Percentiles rank a stretch among this genome's conserved stretches.
Evolutionary conservation across 331 rosid species (phyloP).

Genomic region (Malus hybrid): DNA sequence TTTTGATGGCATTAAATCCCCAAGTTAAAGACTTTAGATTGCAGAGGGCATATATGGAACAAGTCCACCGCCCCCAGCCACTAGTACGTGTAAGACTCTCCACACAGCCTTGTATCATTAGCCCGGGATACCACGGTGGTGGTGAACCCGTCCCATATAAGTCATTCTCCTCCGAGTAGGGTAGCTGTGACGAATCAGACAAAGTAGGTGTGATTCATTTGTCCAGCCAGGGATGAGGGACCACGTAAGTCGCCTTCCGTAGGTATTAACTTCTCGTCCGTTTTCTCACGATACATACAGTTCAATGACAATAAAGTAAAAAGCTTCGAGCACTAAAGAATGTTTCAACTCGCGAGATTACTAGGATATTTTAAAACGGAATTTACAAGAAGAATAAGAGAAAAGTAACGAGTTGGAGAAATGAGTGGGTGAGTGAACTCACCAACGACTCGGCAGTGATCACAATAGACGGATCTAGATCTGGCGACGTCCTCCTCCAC

Average conservation of each 20-base stretch:
- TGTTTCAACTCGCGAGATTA: background rate
- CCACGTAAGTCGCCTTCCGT: background rate
- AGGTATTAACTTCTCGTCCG: background rate
- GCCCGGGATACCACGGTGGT: no score
- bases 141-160: no score
- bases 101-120: no score
- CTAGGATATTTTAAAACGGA: background rate
- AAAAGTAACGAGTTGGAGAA: constrained; percentile 2
- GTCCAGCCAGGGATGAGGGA: no score
- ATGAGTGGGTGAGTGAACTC: constrained; percentile 46
- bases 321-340: no score
- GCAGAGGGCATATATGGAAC: no score
- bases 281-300: background rate
- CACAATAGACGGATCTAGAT: constrained; percentile 87
- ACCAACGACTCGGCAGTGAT: constrained; percentile 99
- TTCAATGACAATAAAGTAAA: background rate
- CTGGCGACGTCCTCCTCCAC: constrained; percentile 92
- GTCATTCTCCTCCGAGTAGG: no score
- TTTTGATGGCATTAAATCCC: background rate
- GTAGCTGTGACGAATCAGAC: no score
- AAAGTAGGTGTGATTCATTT: no score
- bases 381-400: background rate
- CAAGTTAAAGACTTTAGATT: no score
- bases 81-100: no score
- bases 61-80: no score